Evolutionary conservation across 176 grass and related monocot species (phyloP), one percentile per base, ranked within the genome.

Genomic region (Zoysia pacifica): DNA sequence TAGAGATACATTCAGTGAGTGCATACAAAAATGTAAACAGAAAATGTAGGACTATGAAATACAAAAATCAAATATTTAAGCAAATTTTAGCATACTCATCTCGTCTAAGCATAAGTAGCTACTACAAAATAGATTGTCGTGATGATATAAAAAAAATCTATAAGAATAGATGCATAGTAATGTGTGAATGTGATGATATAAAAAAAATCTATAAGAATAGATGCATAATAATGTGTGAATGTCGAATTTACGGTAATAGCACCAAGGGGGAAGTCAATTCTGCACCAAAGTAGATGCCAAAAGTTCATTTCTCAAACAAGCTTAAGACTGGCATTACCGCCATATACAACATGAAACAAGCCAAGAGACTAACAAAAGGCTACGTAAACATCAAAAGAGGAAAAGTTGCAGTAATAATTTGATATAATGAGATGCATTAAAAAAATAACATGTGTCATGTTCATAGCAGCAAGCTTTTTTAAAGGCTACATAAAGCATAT

Each of bases 1-100:
- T 28, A 65, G 35, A 72, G 19, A 69, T 1, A 4, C 18, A 60
- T 36, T 77, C 19, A 68, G 64, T 37, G 16, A 41, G 51, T 49
- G 38, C 62, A 73, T 28, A 28, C 28, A 4, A 82, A 73, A 73
- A 69, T 45, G 37, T 55, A 84, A 53, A 51, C 20, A 37, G 80
- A 55, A 5, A 70, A 60, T 59, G 71, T 10, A 55, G 28, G 50
- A 83, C 42, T 11, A 28, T 28, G 42, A 76, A 75, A 59, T 68
- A 76, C 62, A 50, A n/a, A 81, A 38, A 82, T 16, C 6, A 82
- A 82, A 65, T 28, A 20, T 47, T 72, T 78, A 65, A 77, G 73
- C 49, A 72, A 65, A 50, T 6, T 66, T 42, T 9, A 72, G 4
- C 4, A 6, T 37, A 66, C 41, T 72, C 48, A 62, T 70, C 42